Conservation (phyloP, 176 grass and related monocot species). For the Ampelocalamus luodianensis region DNA sequence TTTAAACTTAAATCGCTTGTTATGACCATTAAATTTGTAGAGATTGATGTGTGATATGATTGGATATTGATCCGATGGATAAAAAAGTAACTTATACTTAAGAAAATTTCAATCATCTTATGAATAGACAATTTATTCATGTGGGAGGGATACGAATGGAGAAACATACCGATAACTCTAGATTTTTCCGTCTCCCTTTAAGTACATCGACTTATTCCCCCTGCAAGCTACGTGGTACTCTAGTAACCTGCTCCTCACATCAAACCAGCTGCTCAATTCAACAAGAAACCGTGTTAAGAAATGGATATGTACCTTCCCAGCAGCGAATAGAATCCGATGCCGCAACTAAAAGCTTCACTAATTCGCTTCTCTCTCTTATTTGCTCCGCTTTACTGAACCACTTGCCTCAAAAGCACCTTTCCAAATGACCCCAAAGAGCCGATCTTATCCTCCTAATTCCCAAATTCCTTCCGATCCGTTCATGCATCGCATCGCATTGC, state of each 20-base stretch:
- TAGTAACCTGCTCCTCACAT: background rate
- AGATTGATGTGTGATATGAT: no score
- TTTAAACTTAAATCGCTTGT: no score
- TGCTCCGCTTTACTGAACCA: constrained; percentile 30
- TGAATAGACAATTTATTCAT: no score
- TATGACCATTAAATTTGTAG: no score
- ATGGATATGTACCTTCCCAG: constrained; percentile 44
- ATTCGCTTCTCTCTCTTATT: constrained; percentile 25
- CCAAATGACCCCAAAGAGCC: background rate
- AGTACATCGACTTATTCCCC: no score
- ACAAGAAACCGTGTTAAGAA: constrained; percentile 47
- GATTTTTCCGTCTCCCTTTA: no score
- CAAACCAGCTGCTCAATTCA: background rate
- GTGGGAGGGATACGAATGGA: no score
- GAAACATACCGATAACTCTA: no score
- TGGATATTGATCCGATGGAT: no score
- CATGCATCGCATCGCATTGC: background rate
- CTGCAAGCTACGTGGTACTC: background rate
- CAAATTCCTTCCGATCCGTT: background rate
- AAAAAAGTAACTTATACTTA: no score
- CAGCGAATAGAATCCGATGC: constrained; percentile 48
- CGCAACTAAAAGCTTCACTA: constrained; percentile 36
- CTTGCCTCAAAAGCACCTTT: constrained; percentile 52
- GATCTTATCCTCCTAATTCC: constrained; percentile 30
- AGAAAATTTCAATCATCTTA: no score